These are phyloP conservation scores for Kernera saxatilis DNA, from an alignment of 345 rosid genomes.

Conservation along the genomic window DNA sequence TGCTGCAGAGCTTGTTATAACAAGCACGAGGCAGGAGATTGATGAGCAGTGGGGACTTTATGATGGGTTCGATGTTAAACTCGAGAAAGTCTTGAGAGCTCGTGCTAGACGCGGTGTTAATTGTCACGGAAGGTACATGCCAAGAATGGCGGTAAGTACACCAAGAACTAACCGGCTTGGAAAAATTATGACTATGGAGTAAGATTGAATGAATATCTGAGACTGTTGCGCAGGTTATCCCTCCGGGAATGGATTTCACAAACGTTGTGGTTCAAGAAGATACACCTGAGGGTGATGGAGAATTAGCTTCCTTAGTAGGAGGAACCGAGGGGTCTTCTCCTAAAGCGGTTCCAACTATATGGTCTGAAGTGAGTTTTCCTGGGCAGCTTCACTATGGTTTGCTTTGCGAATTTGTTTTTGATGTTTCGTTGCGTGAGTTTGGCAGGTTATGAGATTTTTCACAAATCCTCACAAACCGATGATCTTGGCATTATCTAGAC, in stretches of 20 bases:
- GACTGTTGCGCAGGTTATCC: constrained; percentile 56
- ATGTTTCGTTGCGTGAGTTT: neutral
- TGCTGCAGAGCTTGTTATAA: constrained; percentile 95
- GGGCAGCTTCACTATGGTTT: neutral
- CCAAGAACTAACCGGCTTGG: neutral
- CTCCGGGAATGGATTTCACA: constrained; percentile 99
- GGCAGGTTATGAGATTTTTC: constrained; percentile 82
- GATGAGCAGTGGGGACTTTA: constrained; percentile 99
- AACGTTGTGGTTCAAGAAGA: constrained; percentile 91
- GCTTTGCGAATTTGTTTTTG: neutral
- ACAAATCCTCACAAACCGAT: constrained; percentile 95
- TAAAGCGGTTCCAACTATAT: constrained; percentile 73
- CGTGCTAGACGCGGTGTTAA: constrained; percentile 87
- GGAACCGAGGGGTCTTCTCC: constrained; percentile 84
- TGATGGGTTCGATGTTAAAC: constrained; percentile 97
- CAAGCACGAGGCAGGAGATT: constrained; percentile 92
- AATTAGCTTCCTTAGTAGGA: constrained; percentile 47
- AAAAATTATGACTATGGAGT: neutral
- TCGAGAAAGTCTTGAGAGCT: constrained; percentile 86
- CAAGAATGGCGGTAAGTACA: constrained; percentile 85
- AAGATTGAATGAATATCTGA: neutral
- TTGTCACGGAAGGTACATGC: constrained; percentile 95
- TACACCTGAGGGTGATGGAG: constrained; percentile 71
- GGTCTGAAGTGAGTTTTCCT: constrained; percentile 73
- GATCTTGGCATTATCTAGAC: constrained; percentile 93